Evolutionary conservation across 495 filamentous ascomycete species (phyloP).

Genomic region (Chaetomium cochliodes): DNA sequence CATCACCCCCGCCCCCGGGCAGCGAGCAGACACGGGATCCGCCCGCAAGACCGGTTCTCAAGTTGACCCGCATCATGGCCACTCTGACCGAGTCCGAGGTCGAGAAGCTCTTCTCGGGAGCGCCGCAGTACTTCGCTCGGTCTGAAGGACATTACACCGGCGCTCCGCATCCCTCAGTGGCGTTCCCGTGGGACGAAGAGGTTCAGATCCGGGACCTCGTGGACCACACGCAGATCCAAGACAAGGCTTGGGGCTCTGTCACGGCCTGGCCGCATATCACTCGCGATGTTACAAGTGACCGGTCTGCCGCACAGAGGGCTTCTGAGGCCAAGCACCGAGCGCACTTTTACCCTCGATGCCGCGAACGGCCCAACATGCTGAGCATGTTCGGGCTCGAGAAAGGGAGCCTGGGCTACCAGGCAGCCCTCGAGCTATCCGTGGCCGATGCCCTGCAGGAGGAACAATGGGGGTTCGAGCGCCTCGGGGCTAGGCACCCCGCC

Average conservation of each 20-base stretch:
- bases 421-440: slow-evolving; percentile 66
- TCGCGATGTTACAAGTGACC: slow-evolving; percentile 43
- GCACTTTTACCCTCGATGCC: slow-evolving; percentile 57
- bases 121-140: slow-evolving; percentile 67
- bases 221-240: slow-evolving; percentile 58
- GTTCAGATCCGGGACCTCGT: slow-evolving; percentile 60
- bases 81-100: slow-evolving; percentile 61
- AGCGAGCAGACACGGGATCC: slow-evolving; percentile 44
- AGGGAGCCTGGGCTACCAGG: slow-evolving; percentile 71
- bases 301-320: slow-evolving; percentile 35
- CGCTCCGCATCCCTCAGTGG: slow-evolving; percentile 61
- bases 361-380: slow-evolving; percentile 71
- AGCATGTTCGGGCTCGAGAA: slow-evolving; percentile 69
- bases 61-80: slow-evolving; percentile 54
- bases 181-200: slow-evolving; percentile 69
- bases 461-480: slow-evolving; percentile 49
- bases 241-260: slow-evolving; percentile 54
- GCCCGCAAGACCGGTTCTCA: slow-evolving; percentile 44
- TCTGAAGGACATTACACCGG: slow-evolving; percentile 54
- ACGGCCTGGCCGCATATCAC: slow-evolving; percentile 54
- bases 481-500: slow-evolving; percentile 42
- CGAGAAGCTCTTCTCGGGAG: slow-evolving; percentile 72
- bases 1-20: slow-evolving; percentile 50
- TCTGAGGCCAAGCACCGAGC: slow-evolving; percentile 47
- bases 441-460: slow-evolving; percentile 60